Conservation (phyloP, 2,329 filamentous ascomycete species). For the Chalara sp. region DNA sequence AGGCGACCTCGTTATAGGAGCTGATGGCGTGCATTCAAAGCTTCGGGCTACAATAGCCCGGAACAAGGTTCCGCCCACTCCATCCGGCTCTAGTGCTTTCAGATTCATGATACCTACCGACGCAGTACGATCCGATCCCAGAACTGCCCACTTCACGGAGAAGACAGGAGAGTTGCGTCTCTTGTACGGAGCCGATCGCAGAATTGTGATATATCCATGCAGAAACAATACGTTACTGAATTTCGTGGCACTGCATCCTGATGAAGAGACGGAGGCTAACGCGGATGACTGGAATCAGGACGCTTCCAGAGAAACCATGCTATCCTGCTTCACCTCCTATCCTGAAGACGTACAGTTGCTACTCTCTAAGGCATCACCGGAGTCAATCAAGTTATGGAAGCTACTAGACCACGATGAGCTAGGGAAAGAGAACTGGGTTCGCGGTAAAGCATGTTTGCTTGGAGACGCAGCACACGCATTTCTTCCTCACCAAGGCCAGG, state of each 20-base stretch:
- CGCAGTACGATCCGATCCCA: constrained; percentile 27
- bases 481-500: constrained; percentile 56
- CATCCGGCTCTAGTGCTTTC: constrained; percentile 18
- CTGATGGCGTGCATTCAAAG: constrained; percentile 40
- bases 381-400: constrained; percentile 48
- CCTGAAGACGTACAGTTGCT: constrained; percentile 33
- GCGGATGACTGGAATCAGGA: constrained; percentile 34
- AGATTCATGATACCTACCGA: constrained; percentile 18
- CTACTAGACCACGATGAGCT: constrained; percentile 40
- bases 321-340: constrained; percentile 36
- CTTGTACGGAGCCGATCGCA: constrained; percentile 34
- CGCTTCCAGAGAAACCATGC: constrained; percentile 30
- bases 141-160: constrained; percentile 28
- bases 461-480: constrained; percentile 67
- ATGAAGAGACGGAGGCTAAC: constrained; percentile 37
- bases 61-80: not conserved
- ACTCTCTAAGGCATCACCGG: constrained; percentile 35
- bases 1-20: constrained; percentile 46
- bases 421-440: constrained; percentile 36
- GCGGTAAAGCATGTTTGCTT: constrained; percentile 33
- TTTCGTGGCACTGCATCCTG: constrained; percentile 46
- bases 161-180: constrained; percentile 28
- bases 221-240: constrained; percentile 38
- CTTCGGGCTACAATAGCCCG: too few species aligned
- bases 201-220: constrained; percentile 43